Evolutionary conservation across 1,284 basidiomycete genomes (phyloP), one percentile per base, ranked within the genome.

Genomic region (Rhizoctonia solani): DNA sequence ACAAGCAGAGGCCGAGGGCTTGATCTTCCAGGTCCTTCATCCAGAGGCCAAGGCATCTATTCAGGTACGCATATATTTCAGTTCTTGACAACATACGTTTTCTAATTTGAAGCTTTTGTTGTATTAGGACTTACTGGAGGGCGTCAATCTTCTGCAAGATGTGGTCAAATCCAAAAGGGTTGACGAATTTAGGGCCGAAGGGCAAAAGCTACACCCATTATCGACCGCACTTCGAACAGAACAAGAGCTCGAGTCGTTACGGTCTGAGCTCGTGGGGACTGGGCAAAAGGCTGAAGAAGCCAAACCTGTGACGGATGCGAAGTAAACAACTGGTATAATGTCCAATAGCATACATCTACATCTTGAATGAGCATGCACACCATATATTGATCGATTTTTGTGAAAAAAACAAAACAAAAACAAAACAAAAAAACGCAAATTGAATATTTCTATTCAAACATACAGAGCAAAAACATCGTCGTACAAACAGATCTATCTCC

Each of bases 1-100:
- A 23, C 41, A 66, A 37, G 81, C 82, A 27, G 87, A 89, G 69
- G 79, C 89, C 2, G 90, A 89, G 70, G 79, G 80, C 9, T 75
- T 84, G 1, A 65, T 88, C 34, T 87, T 90, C 73, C 79, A 79
- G 23, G 74, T 81, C 2, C 74, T 88, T 9, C 77, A 75, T 13
- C 78, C 80, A 2, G 81, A 81, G 1, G 79, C 83, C 0, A 71
- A 77, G 44, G 73, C 87, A 1, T 75, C 81, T 58, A 74, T 88
- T 69, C 74, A 81, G 76, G 90, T 90, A 68, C 61, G 61, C 50
- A 65, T 65, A 65, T 6, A 68, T 68, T 1, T 69, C 73, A 54
- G 53, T 42, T 73, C 42, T 19, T 53, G 42, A 29, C 53, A 32
- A 44, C 70, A 19, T 25, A 63, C 19, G 32, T 47, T 44, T 52